These are phyloP conservation scores for Musa itinerans DNA, from an alignment of 176 grass and related monocot genomes.

Conservation along the genomic window DNA sequence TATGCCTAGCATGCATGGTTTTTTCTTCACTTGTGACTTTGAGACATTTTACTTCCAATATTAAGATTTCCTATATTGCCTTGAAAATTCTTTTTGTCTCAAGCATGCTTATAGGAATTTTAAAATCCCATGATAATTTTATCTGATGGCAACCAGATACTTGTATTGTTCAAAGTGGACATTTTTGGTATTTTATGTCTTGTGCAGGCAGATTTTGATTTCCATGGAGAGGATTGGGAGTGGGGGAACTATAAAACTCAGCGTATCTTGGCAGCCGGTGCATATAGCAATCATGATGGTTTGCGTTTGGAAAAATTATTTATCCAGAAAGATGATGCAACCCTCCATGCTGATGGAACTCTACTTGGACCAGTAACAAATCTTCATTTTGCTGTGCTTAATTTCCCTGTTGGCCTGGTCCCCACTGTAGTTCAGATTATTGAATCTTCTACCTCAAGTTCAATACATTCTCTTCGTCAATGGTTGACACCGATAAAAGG, in stretches of 20 bases:
- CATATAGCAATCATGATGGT: conserved; percentile 90
- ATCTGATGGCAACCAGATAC: not conserved
- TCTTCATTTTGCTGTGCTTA: conserved; percentile 98
- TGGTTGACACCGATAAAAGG: conserved; percentile 93
- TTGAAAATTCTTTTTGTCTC: not conserved
- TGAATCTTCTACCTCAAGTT: conserved; percentile 85
- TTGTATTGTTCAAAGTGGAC: not conserved
- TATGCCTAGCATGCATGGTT: not conserved
- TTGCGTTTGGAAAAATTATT: conserved; percentile 86
- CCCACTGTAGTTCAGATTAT: conserved; percentile 88
- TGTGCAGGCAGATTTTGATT: conserved; percentile 88
- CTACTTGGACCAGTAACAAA: conserved; percentile 86
- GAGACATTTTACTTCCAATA: not conserved
- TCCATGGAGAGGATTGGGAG: conserved; percentile 97
- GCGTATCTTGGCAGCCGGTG: conserved; percentile 69
- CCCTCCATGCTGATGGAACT: conserved; percentile 92
- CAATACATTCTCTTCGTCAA: conserved; percentile 84
- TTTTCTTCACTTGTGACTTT: not conserved
- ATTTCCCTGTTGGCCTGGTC: conserved; percentile 89
- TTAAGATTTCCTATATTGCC: not conserved
- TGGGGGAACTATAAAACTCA: conserved; percentile 93
- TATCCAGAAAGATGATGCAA: conserved; percentile 99
- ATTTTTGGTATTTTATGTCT: conserved; percentile 1
- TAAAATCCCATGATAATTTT: not conserved
- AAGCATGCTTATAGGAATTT: not conserved